Evolutionary conservation across 768 basidiomycete species (phyloP), one percentile per base, ranked within the genome.

Genomic region (Lentinus tigrinus): DNA sequence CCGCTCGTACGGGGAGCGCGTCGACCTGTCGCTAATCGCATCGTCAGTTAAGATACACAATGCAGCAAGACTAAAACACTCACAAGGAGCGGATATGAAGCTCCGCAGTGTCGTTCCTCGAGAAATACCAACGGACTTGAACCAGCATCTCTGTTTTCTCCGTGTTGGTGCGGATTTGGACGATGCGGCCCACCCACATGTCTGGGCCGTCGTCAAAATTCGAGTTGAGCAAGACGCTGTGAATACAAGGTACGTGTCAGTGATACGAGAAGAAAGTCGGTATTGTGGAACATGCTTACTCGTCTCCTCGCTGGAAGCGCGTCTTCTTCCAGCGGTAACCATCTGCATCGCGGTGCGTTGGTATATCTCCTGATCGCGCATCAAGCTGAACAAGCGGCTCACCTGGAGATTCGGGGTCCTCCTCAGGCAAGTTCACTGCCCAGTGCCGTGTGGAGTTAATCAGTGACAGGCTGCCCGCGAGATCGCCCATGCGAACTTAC

Each of bases 61-160:
- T 49, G 16, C 36, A 37, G 16, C 21, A 19, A 31, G 39, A 9
- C 10, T 19, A 13, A 31, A 52, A 9, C 10, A 53, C 63, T 48
- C 28, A 65, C 64, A 65, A 65, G 1, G 43, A 46, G 37, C 56
- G 62, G 37, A 56, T 17, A 10, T 47, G 36, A n/a, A n/a, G n/a
- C 5, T 47, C 40, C 16, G 42, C 23, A 4, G 60, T 28, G 43
- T 65, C 64, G 14, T 55, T 56, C 3, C 53, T 47, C 0, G 64
- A 63, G 56, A 53, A 65, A 38, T 63, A 63, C 64, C 64, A 65
- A 1, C 27, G 37, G 1, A 65, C 47, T 26, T 57, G 57, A 17
- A 58, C 59, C n/a, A 60, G 40, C 3, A 51, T 43, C 2, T 56
- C 38, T 27, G 13, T 8, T 6, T 39, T 26, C 24, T 57, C 58